phyloP scores from a whole-genome alignment of 768 basidiomycete genomes.

The Termitomyces sp. region DNA sequence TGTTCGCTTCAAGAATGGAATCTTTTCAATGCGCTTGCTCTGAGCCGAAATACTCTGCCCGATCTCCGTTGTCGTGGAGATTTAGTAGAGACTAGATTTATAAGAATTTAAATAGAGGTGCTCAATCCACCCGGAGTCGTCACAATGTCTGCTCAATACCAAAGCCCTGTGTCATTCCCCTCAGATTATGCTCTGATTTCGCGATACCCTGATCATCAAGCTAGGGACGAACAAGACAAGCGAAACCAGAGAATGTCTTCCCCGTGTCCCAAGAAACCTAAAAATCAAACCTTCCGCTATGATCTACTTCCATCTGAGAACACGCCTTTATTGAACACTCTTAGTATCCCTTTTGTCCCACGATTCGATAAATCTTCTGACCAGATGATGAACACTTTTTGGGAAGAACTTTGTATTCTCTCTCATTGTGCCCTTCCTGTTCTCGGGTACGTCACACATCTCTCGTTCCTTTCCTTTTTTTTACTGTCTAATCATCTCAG shows the following conservation, averaged over 20 bases:
- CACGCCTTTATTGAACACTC: conserved; percentile 53
- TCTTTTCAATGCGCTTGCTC: background rate
- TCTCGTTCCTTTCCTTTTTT: background rate
- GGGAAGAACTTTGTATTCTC: conserved; percentile 57
- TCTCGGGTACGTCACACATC: conserved; percentile 44
- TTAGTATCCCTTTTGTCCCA: conserved; percentile 49
- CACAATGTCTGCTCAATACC: conserved; percentile 37
- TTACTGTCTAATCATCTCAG: conserved; percentile 26
- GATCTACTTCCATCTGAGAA: conserved; percentile 31
- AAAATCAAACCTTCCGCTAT: conserved; percentile 7
- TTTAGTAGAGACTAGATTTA: background rate
- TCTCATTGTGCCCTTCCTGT: conserved; percentile 64
- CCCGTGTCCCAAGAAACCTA: conserved; percentile 9
- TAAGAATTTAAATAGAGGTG: conserved; percentile 4
- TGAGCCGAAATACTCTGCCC: too few species aligned
- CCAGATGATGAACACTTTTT: conserved; percentile 28
- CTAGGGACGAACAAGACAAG: conserved; percentile 9
- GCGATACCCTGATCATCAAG: conserved; percentile 32
- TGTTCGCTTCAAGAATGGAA: background rate
- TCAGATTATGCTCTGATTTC: conserved; percentile 64
- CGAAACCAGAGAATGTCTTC: background rate
- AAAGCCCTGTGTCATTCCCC: conserved; percentile 52
- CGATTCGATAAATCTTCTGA: conserved; percentile 46
- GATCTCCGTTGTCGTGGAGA: background rate
- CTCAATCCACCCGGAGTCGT: background rate